Percentiles rank a stretch among this genome's conserved stretches.
phyloP scores from a whole-genome alignment of 2,329 filamentous ascomycete genomes.

The Colletotrichum camelliae region DNA sequence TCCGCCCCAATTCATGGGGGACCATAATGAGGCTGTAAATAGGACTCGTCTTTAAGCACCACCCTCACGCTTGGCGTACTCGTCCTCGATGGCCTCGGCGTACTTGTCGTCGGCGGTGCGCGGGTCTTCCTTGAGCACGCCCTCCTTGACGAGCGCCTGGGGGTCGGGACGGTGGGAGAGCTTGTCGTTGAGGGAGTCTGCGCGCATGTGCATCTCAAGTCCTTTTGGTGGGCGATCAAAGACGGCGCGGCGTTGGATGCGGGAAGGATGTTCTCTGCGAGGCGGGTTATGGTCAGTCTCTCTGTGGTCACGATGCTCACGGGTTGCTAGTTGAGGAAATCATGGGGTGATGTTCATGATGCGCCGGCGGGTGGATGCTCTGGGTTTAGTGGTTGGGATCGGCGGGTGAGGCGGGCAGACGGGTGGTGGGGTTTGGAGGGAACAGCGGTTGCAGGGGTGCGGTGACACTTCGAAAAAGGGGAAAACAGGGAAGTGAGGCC shows the following conservation, averaged over 20 bases:
- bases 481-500: background rate
- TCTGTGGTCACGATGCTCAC: background rate
- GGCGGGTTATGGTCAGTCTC: background rate
- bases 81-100: slow-evolving; percentile 66
- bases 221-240: slow-evolving; percentile 79
- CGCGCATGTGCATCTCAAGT: slow-evolving; percentile 90
- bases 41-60: slow-evolving; percentile 50
- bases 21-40: background rate
- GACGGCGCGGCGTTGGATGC: slow-evolving; percentile 78
- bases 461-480: background rate
- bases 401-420: slow-evolving; percentile 19
- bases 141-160: slow-evolving; percentile 78
- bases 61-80: slow-evolving; percentile 68
- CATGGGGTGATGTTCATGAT: background rate
- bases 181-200: slow-evolving; percentile 86
- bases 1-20: background rate
- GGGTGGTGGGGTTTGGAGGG: slow-evolving; percentile 1
- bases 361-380: background rate
- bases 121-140: slow-evolving; percentile 76
- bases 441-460: background rate
- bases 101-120: slow-evolving; percentile 63
- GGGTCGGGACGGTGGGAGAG: slow-evolving; percentile 78
- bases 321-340: background rate
- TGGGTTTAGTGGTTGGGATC: slow-evolving; percentile 1
- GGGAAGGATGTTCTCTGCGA: slow-evolving; percentile 83